Evolutionary conservation across 1,139 yeast genomes (phyloP).

Genomic region (Suhomyces taliae): DNA sequence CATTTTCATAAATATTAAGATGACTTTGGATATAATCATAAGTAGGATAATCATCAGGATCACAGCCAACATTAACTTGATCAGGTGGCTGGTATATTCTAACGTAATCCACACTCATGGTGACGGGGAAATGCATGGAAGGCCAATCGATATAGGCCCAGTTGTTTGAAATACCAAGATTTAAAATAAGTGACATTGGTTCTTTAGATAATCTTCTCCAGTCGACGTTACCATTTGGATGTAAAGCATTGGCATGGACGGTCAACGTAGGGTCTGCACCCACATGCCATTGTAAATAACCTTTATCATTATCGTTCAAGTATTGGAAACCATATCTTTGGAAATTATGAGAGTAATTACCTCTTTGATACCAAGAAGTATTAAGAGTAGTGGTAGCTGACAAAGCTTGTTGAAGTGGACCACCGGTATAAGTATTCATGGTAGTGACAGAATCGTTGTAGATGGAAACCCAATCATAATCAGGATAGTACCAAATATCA

Average conservation of each 20-base stretch:
- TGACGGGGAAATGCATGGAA: constrained; percentile 24
- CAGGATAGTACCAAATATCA: constrained; percentile 33
- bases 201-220: constrained; percentile 28
- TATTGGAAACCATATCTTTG: constrained; percentile 28
- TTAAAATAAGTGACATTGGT: constrained; percentile 29
- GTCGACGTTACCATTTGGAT: constrained; percentile 30
- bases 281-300: constrained; percentile 29
- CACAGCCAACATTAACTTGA: constrained; percentile 25
- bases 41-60: constrained; percentile 27
- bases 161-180: constrained; percentile 29
- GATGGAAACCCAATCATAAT: constrained; percentile 25
- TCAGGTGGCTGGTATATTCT: constrained; percentile 28
- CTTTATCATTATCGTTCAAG: constrained; percentile 23
- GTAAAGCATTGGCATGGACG: constrained; percentile 24
- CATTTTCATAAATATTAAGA: constrained; percentile 22
- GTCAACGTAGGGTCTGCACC: constrained; percentile 28
- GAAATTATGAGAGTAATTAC: constrained; percentile 20
- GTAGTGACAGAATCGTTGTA: constrained; percentile 22
- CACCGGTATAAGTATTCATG: constrained; percentile 32
- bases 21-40: constrained; percentile 24
- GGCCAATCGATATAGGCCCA: constrained; percentile 37
- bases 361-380: constrained; percentile 26
- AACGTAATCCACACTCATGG: constrained; percentile 25
- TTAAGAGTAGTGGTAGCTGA: constrained; percentile 28
- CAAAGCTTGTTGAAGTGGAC: constrained; percentile 31